phyloP scores from a whole-genome alignment of 1,139 yeast genomes.

The Candida pseudoviswanathii region DNA sequence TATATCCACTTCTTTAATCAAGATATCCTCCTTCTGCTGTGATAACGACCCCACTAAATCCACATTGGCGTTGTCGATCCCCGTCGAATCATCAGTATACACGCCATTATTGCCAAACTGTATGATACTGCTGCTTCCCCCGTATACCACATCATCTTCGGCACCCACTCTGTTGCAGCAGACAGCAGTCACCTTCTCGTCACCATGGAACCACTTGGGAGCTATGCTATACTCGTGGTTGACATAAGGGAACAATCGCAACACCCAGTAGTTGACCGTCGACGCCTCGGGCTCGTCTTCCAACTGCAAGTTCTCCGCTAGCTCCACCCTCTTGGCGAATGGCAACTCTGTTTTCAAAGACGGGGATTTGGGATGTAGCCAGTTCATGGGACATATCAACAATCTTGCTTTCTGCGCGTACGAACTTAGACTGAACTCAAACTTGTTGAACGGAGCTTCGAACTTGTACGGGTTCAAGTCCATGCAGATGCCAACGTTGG shows the following conservation, averaged over 20 bases:
- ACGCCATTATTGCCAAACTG: constrained; percentile 45
- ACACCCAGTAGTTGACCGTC: constrained; percentile 63
- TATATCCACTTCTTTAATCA: constrained; percentile 57
- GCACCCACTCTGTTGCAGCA: constrained; percentile 75
- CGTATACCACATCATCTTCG: constrained; percentile 70
- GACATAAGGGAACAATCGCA: constrained; percentile 68
- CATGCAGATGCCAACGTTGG: constrained; percentile 91
- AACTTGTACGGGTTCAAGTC: constrained; percentile 88
- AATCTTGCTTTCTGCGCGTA: constrained; percentile 50
- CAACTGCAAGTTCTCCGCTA: constrained; percentile 6
- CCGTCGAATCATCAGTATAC: constrained; percentile 7
- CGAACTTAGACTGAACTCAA: constrained; percentile 69
- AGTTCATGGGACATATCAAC: constrained; percentile 82
- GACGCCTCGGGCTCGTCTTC: constrained; percentile 22
- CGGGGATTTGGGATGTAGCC: constrained; percentile 68
- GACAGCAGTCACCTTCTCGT: constrained; percentile 38
- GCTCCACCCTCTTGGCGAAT: constrained; percentile 1
- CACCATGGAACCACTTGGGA: constrained; percentile 21
- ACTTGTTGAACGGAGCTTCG: constrained; percentile 71
- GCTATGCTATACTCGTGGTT: constrained; percentile 38
- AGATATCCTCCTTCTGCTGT: constrained; percentile 62
- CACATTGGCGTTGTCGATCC: constrained; percentile 48
- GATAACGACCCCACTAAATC: constrained; percentile 56
- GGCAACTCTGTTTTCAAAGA: constrained; percentile 23
- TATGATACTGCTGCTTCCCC: constrained; percentile 66